Conservation (phyloP, 2,329 filamentous ascomycete genomes). For the Aspergillus terreus region DNA sequence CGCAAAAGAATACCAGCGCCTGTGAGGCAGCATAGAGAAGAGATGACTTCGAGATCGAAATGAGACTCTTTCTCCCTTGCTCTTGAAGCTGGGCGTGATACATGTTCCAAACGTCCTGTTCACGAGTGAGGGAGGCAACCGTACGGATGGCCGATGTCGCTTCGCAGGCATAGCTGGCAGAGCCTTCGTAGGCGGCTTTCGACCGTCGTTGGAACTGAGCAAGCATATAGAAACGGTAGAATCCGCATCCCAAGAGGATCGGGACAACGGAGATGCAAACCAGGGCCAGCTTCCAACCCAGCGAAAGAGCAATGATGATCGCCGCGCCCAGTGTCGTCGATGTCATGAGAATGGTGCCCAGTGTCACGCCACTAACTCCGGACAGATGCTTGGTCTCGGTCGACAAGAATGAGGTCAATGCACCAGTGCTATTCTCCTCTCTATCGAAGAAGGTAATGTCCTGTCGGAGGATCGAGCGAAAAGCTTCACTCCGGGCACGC, state of each 20-base stretch:
- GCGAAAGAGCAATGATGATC: constrained; percentile 64
- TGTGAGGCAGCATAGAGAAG: constrained; percentile 79
- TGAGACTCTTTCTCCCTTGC: constrained; percentile 66
- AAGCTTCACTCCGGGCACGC: constrained; percentile 75
- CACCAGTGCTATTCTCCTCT: constrained; percentile 84
- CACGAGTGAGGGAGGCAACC: constrained; percentile 83
- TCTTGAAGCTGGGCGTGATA: constrained; percentile 65
- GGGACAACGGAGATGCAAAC: constrained; percentile 79
- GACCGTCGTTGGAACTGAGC: constrained; percentile 74
- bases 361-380: constrained; percentile 79
- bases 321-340: constrained; percentile 74
- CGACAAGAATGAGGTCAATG: constrained; percentile 81
- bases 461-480: constrained; percentile 84
- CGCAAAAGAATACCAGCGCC: constrained; percentile 75
- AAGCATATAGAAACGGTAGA: constrained; percentile 81
- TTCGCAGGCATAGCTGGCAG: constrained; percentile 86
- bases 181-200: constrained; percentile 73
- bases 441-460: constrained; percentile 89
- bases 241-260: constrained; percentile 74
- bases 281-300: constrained; percentile 84
- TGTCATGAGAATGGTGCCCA: constrained; percentile 81
- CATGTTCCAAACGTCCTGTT: constrained; percentile 70
- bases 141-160: constrained; percentile 92
- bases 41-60: constrained; percentile 73
- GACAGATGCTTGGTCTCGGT: constrained; percentile 87